These are phyloP conservation scores for Metschnikowia borealis DNA, from an alignment of 805 yeast species.

Conservation along the genomic window DNA sequence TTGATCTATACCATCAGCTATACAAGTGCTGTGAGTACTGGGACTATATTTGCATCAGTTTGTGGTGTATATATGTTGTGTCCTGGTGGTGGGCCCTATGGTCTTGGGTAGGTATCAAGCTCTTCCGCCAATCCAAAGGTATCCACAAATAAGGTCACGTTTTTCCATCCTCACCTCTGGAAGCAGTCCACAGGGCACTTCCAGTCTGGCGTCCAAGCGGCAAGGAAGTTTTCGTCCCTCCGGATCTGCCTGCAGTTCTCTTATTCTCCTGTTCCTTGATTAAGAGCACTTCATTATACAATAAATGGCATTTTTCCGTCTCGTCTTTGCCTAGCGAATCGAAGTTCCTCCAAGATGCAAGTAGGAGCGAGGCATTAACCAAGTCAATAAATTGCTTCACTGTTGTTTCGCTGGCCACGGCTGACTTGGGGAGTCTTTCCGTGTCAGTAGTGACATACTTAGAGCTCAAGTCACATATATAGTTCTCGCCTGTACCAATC, in stretches of 20 bases:
- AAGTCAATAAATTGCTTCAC: constrained; percentile 5
- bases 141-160: constrained; percentile 23
- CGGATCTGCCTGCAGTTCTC: constrained; percentile 15
- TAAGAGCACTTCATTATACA: constrained; percentile 14
- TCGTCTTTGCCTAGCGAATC: constrained; percentile 1
- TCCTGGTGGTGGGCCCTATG: constrained; percentile 63
- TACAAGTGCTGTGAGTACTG: constrained; percentile 16
- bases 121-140: constrained; percentile 76
- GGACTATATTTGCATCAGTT: constrained; percentile 30
- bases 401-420: constrained; percentile 10
- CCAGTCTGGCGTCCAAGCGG: constrained; percentile 71
- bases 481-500: constrained; percentile 60
- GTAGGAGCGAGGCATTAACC: constrained; percentile 10
- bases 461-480: constrained; percentile 63
- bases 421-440: constrained; percentile 21
- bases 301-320: constrained; percentile 4
- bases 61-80: constrained; percentile 40
- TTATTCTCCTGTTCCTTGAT: constrained; percentile 12
- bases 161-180: constrained; percentile 59
- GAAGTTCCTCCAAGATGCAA: constrained; percentile 8
- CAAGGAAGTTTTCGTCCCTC: constrained; percentile 18
- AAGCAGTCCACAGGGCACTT: constrained; percentile 64
- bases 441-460: constrained; percentile 54
- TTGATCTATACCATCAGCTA: constrained; percentile 13
- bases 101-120: constrained; percentile 78